phyloP scores from a whole-genome alignment of 2,329 filamentous ascomycete genomes.

The Ceratocystis colombiana region DNA sequence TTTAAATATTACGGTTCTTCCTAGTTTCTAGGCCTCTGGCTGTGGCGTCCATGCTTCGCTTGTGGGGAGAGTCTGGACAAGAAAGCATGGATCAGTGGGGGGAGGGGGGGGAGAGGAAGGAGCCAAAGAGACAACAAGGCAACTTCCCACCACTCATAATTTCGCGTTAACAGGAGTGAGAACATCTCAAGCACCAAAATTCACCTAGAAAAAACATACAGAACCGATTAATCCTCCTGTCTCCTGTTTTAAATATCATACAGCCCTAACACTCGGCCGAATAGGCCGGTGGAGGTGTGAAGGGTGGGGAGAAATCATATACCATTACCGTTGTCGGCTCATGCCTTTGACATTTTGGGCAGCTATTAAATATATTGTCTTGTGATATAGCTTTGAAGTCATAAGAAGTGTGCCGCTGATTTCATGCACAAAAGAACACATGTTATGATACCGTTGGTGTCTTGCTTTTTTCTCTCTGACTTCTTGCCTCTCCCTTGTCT shows the following conservation, averaged over 20 bases:
- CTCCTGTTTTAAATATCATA: slow-evolving; percentile 1
- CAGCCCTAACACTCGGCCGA: slow-evolving; percentile 6
- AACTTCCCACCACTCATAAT: neutral
- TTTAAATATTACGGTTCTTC: neutral
- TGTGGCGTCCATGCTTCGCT: slow-evolving; percentile 1
- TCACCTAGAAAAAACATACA: neutral
- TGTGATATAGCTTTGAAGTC: neutral
- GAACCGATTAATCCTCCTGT: slow-evolving; percentile 1
- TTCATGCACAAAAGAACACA: slow-evolving; percentile 3
- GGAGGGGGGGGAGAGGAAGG: neutral
- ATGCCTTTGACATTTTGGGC: neutral
- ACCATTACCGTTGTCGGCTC: neutral
- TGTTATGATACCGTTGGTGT: slow-evolving; percentile 5
- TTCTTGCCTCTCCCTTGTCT: neutral
- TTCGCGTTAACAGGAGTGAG: neutral
- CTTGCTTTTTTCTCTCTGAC: neutral
- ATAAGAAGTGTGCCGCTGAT: neutral
- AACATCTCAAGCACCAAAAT: neutral
- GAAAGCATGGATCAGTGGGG: slow-evolving; percentile 8
- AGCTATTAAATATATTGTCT: neutral
- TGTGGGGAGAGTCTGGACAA: slow-evolving; percentile 7
- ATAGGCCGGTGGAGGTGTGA: neutral
- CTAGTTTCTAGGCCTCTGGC: neutral
- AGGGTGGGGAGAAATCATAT: neutral
- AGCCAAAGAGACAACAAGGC: neutral